These are phyloP conservation scores for Albizia julibrissin DNA, from an alignment of 306 rosid genomes.

Conservation along the genomic window DNA sequence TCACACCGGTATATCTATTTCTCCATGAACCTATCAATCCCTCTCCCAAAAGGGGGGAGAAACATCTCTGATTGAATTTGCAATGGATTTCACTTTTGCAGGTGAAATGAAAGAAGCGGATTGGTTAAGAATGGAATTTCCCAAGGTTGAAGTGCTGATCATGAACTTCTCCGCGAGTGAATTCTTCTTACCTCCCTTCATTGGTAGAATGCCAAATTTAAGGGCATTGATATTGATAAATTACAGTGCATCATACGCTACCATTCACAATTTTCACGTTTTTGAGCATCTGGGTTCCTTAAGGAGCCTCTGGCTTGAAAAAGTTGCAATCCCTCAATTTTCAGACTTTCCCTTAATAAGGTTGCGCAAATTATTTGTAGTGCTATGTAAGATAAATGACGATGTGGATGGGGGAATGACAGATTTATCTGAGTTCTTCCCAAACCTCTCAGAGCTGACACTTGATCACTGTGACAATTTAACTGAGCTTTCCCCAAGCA, in stretches of 20 bases:
- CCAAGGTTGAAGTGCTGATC: slow-evolving; percentile 78
- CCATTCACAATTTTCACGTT: slow-evolving; percentile 52
- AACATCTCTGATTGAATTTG: not conserved
- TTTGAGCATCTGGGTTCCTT: slow-evolving; percentile 48
- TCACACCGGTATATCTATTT: slow-evolving; percentile 63
- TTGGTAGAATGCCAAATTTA: slow-evolving; percentile 77
- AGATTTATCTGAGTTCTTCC: slow-evolving; percentile 51
- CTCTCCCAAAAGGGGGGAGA: not conserved
- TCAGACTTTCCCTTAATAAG: slow-evolving; percentile 40
- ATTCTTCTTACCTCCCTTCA: slow-evolving; percentile 74
- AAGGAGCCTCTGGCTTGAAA: slow-evolving; percentile 91
- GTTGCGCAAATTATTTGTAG: slow-evolving; percentile 60
- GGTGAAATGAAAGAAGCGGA: slow-evolving; percentile 88
- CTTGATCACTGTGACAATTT: slow-evolving; percentile 83
- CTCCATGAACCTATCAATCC: not conserved
- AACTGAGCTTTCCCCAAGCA: slow-evolving; percentile 58
- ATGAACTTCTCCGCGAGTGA: slow-evolving; percentile 68
- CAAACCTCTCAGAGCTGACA: slow-evolving; percentile 64
- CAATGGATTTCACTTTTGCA: slow-evolving; percentile 37
- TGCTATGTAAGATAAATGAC: slow-evolving; percentile 60
- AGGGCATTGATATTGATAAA: slow-evolving; percentile 70
- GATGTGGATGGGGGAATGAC: slow-evolving; percentile 45
- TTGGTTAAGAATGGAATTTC: slow-evolving; percentile 75
- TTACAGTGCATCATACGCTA: slow-evolving; percentile 56
- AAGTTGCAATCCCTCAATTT: slow-evolving; percentile 58